Conservation (phyloP, 441 rosid genomes). For the Flueggea neowawraea region DNA sequence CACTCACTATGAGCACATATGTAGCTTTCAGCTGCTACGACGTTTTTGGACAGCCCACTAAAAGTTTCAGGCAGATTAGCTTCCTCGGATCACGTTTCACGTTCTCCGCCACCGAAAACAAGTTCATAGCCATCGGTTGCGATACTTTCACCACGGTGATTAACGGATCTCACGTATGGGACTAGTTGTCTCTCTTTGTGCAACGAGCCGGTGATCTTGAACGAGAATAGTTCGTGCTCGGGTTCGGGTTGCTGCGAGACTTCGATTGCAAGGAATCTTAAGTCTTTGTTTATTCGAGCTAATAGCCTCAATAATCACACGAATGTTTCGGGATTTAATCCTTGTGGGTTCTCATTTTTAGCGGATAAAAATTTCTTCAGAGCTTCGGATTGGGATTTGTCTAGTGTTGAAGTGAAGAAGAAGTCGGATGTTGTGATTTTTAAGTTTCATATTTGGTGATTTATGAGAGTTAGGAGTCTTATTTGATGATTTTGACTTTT, state of each 20-base stretch:
- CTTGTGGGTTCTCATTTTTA: conserved; percentile 24
- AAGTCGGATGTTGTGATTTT: not conserved
- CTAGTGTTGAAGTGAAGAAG: not conserved
- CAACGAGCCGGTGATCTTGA: not conserved
- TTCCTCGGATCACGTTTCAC: not conserved
- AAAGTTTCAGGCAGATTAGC: not conserved
- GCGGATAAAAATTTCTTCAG: conserved; percentile 18
- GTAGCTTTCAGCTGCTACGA: conserved; percentile 5
- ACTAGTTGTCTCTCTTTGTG: conserved; percentile 17
- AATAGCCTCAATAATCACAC: not conserved
- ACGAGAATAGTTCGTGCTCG: conserved; percentile 12
- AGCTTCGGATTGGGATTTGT: not conserved
- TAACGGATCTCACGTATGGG: not conserved
- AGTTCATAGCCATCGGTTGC: conserved; percentile 24
- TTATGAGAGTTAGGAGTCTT: too few relatives aligned
- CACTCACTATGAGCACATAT: conserved; percentile 1
- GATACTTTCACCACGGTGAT: conserved; percentile 7
- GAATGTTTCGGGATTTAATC: conserved; percentile 12
- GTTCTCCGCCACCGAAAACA: conserved; percentile 18
- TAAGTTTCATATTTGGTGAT: too few relatives aligned
- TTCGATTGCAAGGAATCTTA: conserved; percentile 16
- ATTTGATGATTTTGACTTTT: too few relatives aligned
- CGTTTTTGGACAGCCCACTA: not conserved
- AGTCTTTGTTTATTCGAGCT: not conserved
- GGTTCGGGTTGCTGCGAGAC: conserved; percentile 36